These are phyloP conservation scores for Candida sanyaensis DNA, from an alignment of 1,139 yeast species.

Conservation along the genomic window DNA sequence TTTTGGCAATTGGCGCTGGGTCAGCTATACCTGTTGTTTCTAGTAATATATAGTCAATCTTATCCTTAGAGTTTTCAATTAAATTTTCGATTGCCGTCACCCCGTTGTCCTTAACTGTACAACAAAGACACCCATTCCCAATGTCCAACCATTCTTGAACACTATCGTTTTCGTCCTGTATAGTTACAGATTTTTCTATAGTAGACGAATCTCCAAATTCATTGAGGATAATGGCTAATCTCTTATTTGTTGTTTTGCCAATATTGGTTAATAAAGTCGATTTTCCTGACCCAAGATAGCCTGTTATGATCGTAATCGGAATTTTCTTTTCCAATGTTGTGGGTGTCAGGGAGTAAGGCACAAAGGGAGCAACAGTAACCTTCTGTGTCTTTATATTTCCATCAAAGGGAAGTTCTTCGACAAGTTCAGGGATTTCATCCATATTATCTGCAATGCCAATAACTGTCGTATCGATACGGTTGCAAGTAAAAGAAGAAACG, in stretches of 20 bases:
- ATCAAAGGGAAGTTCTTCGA: slow-evolving; percentile 30
- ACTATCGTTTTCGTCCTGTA: slow-evolving; percentile 57
- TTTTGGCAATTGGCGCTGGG: slow-evolving; percentile 93
- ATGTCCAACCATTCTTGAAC: slow-evolving; percentile 95
- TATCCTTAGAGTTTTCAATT: slow-evolving; percentile 68
- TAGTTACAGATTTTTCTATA: slow-evolving; percentile 84
- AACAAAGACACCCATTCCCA: slow-evolving; percentile 95
- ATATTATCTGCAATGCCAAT: slow-evolving; percentile 9
- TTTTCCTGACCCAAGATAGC: slow-evolving; percentile 94
- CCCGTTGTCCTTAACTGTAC: slow-evolving; percentile 93
- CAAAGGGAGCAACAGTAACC: slow-evolving; percentile 4
- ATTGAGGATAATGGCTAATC: slow-evolving; percentile 86
- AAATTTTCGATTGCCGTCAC: slow-evolving; percentile 91
- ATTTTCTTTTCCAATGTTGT: slow-evolving; percentile 45
- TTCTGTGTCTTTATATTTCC: slow-evolving; percentile 10
- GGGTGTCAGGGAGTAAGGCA: slow-evolving; percentile 13
- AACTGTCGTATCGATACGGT: not conserved
- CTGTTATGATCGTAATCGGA: slow-evolving; percentile 92
- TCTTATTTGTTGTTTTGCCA: slow-evolving; percentile 66
- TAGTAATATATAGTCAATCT: slow-evolving; percentile 82
- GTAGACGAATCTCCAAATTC: slow-evolving; percentile 90
- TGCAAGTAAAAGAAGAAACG: not conserved
- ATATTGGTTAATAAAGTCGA: slow-evolving; percentile 79
- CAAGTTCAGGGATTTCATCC: slow-evolving; percentile 58
- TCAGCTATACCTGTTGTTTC: slow-evolving; percentile 99